Evolutionary conservation across 1,139 yeast species (phyloP), one percentile per base, ranked within the genome.

Genomic region (Nakaseomyces sp.): DNA sequence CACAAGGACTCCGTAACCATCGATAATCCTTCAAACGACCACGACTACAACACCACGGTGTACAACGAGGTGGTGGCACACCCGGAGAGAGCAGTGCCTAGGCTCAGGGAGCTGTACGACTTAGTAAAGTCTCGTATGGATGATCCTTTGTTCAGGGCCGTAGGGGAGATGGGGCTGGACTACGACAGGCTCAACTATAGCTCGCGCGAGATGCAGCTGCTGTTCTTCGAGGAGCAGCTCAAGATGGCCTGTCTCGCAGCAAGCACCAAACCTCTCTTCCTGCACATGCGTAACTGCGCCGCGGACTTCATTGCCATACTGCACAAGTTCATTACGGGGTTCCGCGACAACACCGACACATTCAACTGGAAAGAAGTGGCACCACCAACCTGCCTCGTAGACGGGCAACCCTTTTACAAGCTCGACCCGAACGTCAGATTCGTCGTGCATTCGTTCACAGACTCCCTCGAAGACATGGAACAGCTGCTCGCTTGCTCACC

Each of bases 391-490:
- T 8, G 16, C 4, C 17, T 20, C 10, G 19, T 29, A 13, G 26
- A 32, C 19, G 63, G 66, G 8, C 72, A 74, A 33, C 86, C 58
- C 3, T 41, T 29, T 37, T 60, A 60, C 47, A 54, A 54, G 41
- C 60, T 63, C 32, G 44, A 49, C 28, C 45, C 54, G 1, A 44
- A 48, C 6, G 53, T 60, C 31, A 58, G 54, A 40, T 58, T 89
- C 6, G 93, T 91, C 3, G 93, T 91, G 1, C 99, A 93, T 62
- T 88, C 97, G 1, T 91, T 89, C 61, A 89, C 98, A 0, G 99
- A 96, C 2, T 69, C 89, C 0, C 51, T 65, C n/a, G 74, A 70
- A 8, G 96, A 88, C 50, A 57, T 74, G 60, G 47, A 61, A 20
- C 69, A 69, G 43, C 55, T 87, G 22, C 62, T 85, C 18, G 43